Base-by-base conservation (phyloP, 2,329 filamentous ascomycete genomes). In the Cryphonectria radicalis region DNA sequence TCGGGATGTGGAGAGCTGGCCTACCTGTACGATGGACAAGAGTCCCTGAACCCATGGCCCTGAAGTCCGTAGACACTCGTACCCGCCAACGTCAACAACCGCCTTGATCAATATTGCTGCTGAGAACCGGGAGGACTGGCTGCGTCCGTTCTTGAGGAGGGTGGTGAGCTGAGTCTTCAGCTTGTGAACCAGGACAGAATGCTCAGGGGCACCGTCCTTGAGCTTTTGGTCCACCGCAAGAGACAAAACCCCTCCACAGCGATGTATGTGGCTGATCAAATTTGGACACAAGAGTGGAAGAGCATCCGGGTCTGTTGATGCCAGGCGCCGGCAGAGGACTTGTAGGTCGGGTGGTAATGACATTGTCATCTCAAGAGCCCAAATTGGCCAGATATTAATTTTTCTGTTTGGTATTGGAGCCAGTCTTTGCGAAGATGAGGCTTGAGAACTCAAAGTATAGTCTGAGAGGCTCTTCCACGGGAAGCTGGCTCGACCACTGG, bases 91-190 rank as follows among this genome's bases (percentile, higher is more conserved):
- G 76, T 98, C 95, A 60, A 97, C 84, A 5, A 91, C 85, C 4
- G 92, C 89, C 82, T 98, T 98, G 80, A 94, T 88, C 65, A 98
- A 82, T 22, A 92, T 90, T 60, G 93, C 89, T 8, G 91, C 94
- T 25, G 91, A 88, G 83, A 95, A 97, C 76, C 93, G 89, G 60
- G 91, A 93, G 76, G 94, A 89, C 2, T 89, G 79, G 64, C 84
- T 93, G 71, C 91, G 91, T 70, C 95, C 94, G n/a, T 73, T 73
- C 78, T 93, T 92, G 46, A 98, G 83, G 19, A 98, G 85, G 17
- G 92, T 90, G 1, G 90, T 91, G 72, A 97, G 85, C 68, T 93
- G 90, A 5, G 92, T 93, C 78, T 92, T 93, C 77, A 97, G 86
- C 79, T 93, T 95, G 81, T 97, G 93, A 0, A 96, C 87, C 28